A percentile compares a stretch with the other conserved stretches of the same genome.
Conservation (phyloP, 495 filamentous ascomycete genomes). For the Bacidia gigantensis region DNA sequence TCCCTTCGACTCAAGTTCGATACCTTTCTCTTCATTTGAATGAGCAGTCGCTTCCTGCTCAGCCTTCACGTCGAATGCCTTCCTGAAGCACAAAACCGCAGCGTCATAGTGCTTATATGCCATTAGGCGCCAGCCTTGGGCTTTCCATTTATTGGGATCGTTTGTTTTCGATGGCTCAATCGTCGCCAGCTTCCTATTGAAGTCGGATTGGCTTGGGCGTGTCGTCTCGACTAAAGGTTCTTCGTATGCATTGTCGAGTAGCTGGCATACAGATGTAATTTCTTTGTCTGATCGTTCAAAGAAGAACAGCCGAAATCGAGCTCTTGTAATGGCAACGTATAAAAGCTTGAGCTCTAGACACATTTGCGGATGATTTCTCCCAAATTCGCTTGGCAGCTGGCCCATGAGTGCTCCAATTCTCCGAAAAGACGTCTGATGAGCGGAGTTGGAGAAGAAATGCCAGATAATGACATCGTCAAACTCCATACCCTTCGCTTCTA, state of each 20-base stretch:
- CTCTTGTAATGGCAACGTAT: conserved; percentile 23
- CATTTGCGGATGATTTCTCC: conserved; percentile 16
- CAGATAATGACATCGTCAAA: conserved; percentile 31
- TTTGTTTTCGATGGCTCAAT: not conserved
- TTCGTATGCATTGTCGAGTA: too few relatives aligned
- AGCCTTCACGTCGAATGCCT: not conserved
- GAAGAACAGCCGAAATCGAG: conserved; percentile 19
- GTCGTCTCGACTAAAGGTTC: not conserved
- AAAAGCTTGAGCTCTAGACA: conserved; percentile 23
- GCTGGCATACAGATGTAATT: conserved; percentile 4
- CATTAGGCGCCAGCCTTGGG: not conserved
- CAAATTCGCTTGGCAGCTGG: conserved; percentile 6
- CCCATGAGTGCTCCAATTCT: conserved; percentile 1
- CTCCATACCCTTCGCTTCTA: conserved; percentile 35
- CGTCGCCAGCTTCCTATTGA: not conserved
- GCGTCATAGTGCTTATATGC: not conserved
- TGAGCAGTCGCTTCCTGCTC: not conserved
- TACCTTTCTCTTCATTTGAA: not conserved
- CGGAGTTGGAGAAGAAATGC: conserved; percentile 21
- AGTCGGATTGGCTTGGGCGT: not conserved
- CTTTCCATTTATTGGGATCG: not conserved
- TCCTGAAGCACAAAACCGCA: not conserved
- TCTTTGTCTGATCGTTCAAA: conserved; percentile 14
- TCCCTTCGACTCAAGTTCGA: not conserved
- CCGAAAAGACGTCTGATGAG: conserved; percentile 5